Conservation (phyloP, 108 stramenopile genomes). For the Nitzschia palea region DNA sequence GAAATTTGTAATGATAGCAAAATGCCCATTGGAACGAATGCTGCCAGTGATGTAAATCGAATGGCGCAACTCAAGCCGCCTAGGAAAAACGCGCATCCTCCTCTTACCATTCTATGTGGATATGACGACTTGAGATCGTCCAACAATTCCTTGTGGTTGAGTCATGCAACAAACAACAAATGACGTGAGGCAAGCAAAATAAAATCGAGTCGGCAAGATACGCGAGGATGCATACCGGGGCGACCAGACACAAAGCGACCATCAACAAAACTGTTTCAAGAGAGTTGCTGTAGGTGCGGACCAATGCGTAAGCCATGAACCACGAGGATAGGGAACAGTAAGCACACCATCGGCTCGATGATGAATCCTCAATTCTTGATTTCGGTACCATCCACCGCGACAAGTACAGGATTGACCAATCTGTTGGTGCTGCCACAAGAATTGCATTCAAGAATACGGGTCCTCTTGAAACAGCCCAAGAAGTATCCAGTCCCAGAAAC, state of each 20-base stretch:
- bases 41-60: slow-evolving; percentile 80
- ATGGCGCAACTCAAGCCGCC: slow-evolving; percentile 81
- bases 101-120: background rate
- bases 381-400: slow-evolving; percentile 38
- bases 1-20: slow-evolving; percentile 48
- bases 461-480: slow-evolving; percentile 68
- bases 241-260: slow-evolving; percentile 54
- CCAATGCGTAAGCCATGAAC: slow-evolving; percentile 82
- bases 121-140: slow-evolving; percentile 9
- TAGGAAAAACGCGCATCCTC: slow-evolving; percentile 64
- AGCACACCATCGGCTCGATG: slow-evolving; percentile 15
- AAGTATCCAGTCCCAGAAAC: slow-evolving; percentile 38
- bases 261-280: slow-evolving; percentile 59
- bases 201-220: too few relatives aligned
- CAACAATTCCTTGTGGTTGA: slow-evolving; percentile 53
- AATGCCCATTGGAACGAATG: slow-evolving; percentile 77
- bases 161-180: too few relatives aligned
- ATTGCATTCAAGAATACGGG: slow-evolving; percentile 74
- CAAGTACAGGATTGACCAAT: slow-evolving; percentile 65
- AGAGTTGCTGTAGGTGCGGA: slow-evolving; percentile 82
- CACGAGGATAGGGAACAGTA: slow-evolving; percentile 53
- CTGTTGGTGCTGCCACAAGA: slow-evolving; percentile 70
- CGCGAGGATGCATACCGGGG: slow-evolving; percentile 43
- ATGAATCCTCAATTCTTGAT: background rate
- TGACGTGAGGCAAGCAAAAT: too few relatives aligned